These are phyloP conservation scores for Aegle marmelos DNA, from an alignment of 345 rosid species.

Conservation along the genomic window DNA sequence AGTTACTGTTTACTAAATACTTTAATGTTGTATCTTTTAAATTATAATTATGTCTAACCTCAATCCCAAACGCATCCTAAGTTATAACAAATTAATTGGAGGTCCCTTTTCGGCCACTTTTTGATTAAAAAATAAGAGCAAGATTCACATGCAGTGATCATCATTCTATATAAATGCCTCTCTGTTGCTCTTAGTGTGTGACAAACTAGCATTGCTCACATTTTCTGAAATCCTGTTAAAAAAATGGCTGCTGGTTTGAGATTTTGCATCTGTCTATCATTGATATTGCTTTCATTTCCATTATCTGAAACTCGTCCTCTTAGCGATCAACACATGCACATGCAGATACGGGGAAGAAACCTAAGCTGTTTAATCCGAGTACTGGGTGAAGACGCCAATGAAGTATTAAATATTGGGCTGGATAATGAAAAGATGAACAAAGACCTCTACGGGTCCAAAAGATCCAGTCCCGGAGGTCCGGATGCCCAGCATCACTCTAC, in stretches of 20 bases:
- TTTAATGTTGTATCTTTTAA: no score
- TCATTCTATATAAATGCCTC: background rate
- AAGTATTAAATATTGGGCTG: slow-evolving; percentile 1
- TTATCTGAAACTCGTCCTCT: slow-evolving; percentile 14
- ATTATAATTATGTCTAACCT: no score
- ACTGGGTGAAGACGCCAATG: slow-evolving; percentile 18
- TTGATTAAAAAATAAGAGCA: background rate
- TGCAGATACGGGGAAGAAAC: slow-evolving; percentile 1
- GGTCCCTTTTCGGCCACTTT: slow-evolving; percentile 13
- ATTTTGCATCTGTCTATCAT: slow-evolving; percentile 1
- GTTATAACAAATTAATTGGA: background rate
- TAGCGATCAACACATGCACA: background rate
- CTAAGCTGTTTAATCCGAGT: slow-evolving; percentile 13
- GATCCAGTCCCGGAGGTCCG: slow-evolving; percentile 55
- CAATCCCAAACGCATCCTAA: no score
- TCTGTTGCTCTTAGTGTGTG: no score
- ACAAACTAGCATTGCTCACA: background rate
- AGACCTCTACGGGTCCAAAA: slow-evolving; percentile 16
- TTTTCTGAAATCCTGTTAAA: background rate
- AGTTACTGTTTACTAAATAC: no score
- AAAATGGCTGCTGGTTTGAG: slow-evolving; percentile 18
- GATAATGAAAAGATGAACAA: slow-evolving; percentile 12
- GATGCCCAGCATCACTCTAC: slow-evolving; percentile 44
- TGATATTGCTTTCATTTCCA: slow-evolving; percentile 19
- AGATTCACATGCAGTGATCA: background rate